Conservation (phyloP, 2,329 filamentous ascomycete genomes). For the Sclerotinia sclerotiorum region DNA sequence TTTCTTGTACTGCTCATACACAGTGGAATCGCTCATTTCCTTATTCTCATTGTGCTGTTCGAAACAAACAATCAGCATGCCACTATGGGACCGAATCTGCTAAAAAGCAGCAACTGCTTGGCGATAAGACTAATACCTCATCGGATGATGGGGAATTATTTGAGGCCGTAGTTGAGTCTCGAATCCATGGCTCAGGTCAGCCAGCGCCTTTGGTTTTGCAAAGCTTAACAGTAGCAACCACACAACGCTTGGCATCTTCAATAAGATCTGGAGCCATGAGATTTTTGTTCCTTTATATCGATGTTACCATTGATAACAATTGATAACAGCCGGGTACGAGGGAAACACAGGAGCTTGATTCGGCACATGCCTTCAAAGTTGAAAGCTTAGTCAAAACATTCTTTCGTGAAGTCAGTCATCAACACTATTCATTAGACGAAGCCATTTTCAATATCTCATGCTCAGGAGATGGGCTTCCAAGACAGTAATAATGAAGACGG, state of each 20-base stretch:
- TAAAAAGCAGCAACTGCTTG: conserved; percentile 35
- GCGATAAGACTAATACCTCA: conserved; percentile 28
- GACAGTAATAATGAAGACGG: conserved; percentile 50
- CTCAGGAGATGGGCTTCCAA: conserved; percentile 61
- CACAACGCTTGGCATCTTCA: conserved; percentile 55
- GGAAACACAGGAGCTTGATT: conserved; percentile 60
- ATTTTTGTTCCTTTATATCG: conserved; percentile 26
- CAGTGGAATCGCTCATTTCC: conserved; percentile 60
- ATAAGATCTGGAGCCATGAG: conserved; percentile 51
- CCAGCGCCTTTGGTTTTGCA: conserved; percentile 50
- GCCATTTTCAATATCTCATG: conserved; percentile 54
- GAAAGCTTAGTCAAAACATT: conserved; percentile 55
- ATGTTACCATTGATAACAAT: conserved; percentile 31
- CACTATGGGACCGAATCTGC: conserved; percentile 50
- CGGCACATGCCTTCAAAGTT: conserved; percentile 57
- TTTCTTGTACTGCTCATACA: conserved; percentile 24
- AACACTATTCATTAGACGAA: conserved; percentile 56
- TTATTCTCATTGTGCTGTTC: conserved; percentile 58
- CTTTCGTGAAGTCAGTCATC: conserved; percentile 57
- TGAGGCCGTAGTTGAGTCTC: conserved; percentile 31
- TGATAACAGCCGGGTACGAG: conserved; percentile 46
- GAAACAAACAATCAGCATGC: conserved; percentile 55
- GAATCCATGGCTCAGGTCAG: conserved; percentile 34
- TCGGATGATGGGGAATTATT: conserved; percentile 26
- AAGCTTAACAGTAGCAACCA: conserved; percentile 47